Base-by-base conservation (phyloP, 352 stramenopile genomes). In the Globisporangium radiosum region DNA sequence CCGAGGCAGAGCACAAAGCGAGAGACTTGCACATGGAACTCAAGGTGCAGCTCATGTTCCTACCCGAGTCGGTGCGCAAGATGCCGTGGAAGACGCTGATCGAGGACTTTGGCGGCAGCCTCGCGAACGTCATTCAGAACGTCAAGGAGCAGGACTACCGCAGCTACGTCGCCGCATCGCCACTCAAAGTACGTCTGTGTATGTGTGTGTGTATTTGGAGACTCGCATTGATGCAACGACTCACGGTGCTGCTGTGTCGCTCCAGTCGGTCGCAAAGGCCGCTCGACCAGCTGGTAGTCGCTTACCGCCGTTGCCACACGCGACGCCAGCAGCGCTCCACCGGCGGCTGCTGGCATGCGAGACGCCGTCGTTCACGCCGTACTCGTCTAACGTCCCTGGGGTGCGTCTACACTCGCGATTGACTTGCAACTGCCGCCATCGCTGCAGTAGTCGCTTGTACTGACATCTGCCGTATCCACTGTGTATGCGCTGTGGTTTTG, bases 61-160 rank as follows among this genome's bases (percentile, higher is more conserved):
- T 92, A 14, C 83, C 83, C 17, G 74, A 88, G 54, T 71, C 78
- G 5, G 81, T 92, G 63, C 81, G 78, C 33, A 69, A 75, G 58
- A 90, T 92, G 81, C 71, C 79, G 13, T 90, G 81, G 81, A 87
- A 85, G 63, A 89, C 75, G 45, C 90, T 92, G 61, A 85, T 81
- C 47, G 75, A 83, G n/a, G 78, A 91, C 62, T 91, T 86, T 65
- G 78, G 75, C 44, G 83, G 83, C 47, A 79, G 81, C 57, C 67
- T 92, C 36, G 69, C 83, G 55, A 88, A 86, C 60, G 80, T 79
- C 48, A 89, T 90, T 42, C 63, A 88, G 63, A 83, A 81, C 59
- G 76, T 88, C 11, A 60, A 68, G n/a, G 51, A 68, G 4, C 64
- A 65, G 14, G 59, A 62, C 50, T 65, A 66, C 44, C 39, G 43